Percentiles rank a stretch among this genome's conserved stretches.
Conservation (phyloP, 1,284 basidiomycete species). For the Naganishia cerealis region DNA sequence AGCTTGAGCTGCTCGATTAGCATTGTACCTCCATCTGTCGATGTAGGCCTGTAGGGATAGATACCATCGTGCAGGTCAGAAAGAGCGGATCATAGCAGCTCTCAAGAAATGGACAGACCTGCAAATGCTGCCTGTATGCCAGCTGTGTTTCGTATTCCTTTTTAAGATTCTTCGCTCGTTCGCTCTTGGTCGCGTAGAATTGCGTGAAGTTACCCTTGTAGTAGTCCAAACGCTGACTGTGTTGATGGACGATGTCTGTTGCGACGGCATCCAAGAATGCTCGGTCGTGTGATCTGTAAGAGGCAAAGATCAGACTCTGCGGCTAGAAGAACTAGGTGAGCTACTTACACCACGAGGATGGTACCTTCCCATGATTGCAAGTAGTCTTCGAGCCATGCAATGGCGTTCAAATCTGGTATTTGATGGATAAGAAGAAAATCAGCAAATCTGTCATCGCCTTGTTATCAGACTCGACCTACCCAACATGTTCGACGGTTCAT, state of each 20-base stretch:
- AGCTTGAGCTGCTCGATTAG: constrained; percentile 86
- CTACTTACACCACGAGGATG: constrained; percentile 81
- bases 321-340: constrained; percentile 22
- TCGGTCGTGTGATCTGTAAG: constrained; percentile 84
- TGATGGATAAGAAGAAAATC: constrained; percentile 14
- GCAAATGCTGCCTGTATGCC: constrained; percentile 89
- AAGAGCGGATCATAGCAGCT: too few relatives aligned
- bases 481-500: constrained; percentile 95
- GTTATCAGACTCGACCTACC: constrained; percentile 57
- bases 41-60: constrained; percentile 70
- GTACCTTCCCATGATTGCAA: constrained; percentile 95
- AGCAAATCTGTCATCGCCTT: not conserved
- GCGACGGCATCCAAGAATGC: constrained; percentile 97
- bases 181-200: constrained; percentile 97
- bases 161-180: constrained; percentile 83
- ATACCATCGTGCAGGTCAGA: not conserved
- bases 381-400: constrained; percentile 75
- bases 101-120: constrained; percentile 49
- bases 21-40: constrained; percentile 93
- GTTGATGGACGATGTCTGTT: constrained; percentile 94
- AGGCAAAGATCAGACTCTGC: constrained; percentile 18
- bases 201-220: constrained; percentile 89
- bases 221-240: constrained; percentile 90
- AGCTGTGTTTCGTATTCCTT: constrained; percentile 96
- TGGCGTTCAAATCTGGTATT: constrained; percentile 61